phyloP scores from a whole-genome alignment of 108 stramenopile genomes.

The Pinguiococcus pyrenoidosus region DNA sequence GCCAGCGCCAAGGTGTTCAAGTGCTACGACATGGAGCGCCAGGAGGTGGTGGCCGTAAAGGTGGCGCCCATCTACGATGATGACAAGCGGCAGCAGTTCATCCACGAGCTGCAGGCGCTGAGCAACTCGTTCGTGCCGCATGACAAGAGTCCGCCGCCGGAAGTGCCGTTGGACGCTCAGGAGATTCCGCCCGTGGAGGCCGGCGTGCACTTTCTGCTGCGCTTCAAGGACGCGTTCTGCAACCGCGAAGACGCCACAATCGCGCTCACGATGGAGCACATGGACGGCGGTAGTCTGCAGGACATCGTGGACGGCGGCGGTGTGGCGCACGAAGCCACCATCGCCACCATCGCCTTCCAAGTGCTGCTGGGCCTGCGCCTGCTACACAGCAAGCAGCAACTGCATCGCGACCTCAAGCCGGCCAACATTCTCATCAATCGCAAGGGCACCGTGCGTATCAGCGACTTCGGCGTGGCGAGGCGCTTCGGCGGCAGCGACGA shows the following conservation, averaged over 20 bases:
- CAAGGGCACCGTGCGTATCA: slow-evolving; percentile 29
- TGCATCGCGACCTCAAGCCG: slow-evolving; percentile 58
- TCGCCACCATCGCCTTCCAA: slow-evolving; percentile 32
- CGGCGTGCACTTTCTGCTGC: slow-evolving; percentile 3
- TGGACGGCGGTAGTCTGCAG: slow-evolving; percentile 38
- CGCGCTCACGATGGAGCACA: slow-evolving; percentile 36
- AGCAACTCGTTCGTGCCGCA: background rate
- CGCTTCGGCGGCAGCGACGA: slow-evolving; percentile 16
- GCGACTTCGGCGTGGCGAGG: slow-evolving; percentile 42
- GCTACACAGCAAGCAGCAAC: slow-evolving; percentile 31
- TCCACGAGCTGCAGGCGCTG: slow-evolving; percentile 12
- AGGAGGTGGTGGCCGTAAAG: slow-evolving; percentile 20
- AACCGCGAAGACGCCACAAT: slow-evolving; percentile 26
- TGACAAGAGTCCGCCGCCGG: background rate
- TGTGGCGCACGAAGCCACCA: slow-evolving; percentile 23
- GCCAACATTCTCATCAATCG: slow-evolving; percentile 35
- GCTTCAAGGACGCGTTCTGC: slow-evolving; percentile 28
- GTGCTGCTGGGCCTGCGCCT: slow-evolving; percentile 31
- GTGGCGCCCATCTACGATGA: slow-evolving; percentile 12
- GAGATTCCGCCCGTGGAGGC: background rate
- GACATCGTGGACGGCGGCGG: slow-evolving; percentile 34
- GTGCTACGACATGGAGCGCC: slow-evolving; percentile 8
- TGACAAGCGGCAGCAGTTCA: slow-evolving; percentile 12
- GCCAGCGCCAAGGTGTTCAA: slow-evolving; percentile 16
- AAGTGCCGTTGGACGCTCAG: background rate